Percentiles rank a stretch among this genome's conserved stretches.
Conservation (phyloP, 1,139 yeast genomes). For the Debaryomycetaceae sp. region DNA sequence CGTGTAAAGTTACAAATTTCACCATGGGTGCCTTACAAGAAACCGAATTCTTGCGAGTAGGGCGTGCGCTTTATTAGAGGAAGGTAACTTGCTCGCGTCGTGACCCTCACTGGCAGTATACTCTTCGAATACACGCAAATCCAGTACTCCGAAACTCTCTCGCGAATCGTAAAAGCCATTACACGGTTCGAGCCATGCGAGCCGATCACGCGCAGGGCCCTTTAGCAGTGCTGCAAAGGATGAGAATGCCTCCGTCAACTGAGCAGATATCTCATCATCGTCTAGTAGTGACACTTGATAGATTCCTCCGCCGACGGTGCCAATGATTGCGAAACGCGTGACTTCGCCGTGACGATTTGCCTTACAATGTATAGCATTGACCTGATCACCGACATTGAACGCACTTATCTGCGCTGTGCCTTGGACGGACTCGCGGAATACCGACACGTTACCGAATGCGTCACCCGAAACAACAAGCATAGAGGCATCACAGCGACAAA, state of each 20-base stretch:
- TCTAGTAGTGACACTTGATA: conserved; percentile 8
- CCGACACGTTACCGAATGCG: conserved; percentile 20
- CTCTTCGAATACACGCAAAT: conserved; percentile 1
- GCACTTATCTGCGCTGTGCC: conserved; percentile 6
- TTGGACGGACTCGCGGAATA: conserved; percentile 2
- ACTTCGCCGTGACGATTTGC: no score
- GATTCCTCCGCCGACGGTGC: conserved; percentile 28
- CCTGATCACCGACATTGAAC: conserved; percentile 22
- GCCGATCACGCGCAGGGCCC: no score
- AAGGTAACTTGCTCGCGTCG: no score
- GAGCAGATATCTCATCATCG: no score
- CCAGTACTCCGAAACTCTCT: conserved; percentile 3
- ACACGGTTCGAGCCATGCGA: conserved; percentile 2
- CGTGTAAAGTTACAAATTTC: no score
- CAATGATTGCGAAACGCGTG: conserved; percentile 13
- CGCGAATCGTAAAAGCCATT: background rate
- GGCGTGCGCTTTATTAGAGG: no score
- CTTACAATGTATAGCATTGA: conserved; percentile 13
- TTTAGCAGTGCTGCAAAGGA: no score
- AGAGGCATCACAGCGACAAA: conserved; percentile 1
- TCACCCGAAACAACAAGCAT: conserved; percentile 15
- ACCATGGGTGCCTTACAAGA: no score
- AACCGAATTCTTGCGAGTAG: no score
- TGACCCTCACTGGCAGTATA: conserved; percentile 2
- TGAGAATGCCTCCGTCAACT: no score